Percentiles rank a stretch among this genome's conserved stretches.
phyloP scores from a whole-genome alignment of 2,329 filamentous ascomycete genomes.

The Alternaria ethzedia region DNA sequence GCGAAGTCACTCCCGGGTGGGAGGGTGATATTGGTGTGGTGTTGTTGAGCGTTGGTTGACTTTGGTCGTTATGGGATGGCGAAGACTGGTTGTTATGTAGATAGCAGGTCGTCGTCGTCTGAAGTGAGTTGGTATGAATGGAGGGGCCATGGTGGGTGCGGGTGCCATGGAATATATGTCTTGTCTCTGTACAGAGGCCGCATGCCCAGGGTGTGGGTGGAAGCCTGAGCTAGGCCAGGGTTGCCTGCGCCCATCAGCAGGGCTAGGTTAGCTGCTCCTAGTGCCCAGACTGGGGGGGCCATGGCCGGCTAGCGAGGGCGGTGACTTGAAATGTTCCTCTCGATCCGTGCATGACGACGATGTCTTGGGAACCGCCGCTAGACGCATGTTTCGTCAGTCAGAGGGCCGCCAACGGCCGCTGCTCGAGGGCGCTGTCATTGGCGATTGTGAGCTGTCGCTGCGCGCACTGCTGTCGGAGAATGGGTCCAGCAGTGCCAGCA shows the following conservation, averaged over 20 bases:
- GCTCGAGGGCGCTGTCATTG: constrained; percentile 22
- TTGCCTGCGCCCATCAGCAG: constrained; percentile 24
- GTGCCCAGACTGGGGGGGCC: constrained; percentile 15
- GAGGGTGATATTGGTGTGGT: constrained; percentile 24
- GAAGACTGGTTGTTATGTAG: constrained; percentile 6
- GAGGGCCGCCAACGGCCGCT: constrained; percentile 27
- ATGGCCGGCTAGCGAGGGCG: constrained; percentile 35
- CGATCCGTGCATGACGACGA: constrained; percentile 38
- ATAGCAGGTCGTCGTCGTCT: constrained; percentile 7
- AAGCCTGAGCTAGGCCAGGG: constrained; percentile 31
- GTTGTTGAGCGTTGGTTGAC: constrained; percentile 21
- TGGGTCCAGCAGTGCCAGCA: constrained; percentile 27
- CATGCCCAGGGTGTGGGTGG: constrained; percentile 27
- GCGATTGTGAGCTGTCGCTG: constrained; percentile 13
- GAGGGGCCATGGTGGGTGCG: constrained; percentile 30
- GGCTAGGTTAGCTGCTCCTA: constrained; percentile 12
- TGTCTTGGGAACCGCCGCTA: constrained; percentile 18
- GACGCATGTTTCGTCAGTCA: constrained; percentile 29
- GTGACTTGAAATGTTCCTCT: constrained; percentile 23
- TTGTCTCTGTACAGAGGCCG: constrained; percentile 31
- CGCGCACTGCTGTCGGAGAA: constrained; percentile 8
- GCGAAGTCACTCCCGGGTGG: constrained; percentile 31
- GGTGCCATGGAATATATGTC: constrained; percentile 41
- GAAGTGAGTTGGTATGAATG: constrained; percentile 19
- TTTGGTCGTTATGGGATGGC: constrained; percentile 8